These are phyloP conservation scores for Termitomyces sp. DNA, from an alignment of 768 basidiomycete species.

Conservation along the genomic window DNA sequence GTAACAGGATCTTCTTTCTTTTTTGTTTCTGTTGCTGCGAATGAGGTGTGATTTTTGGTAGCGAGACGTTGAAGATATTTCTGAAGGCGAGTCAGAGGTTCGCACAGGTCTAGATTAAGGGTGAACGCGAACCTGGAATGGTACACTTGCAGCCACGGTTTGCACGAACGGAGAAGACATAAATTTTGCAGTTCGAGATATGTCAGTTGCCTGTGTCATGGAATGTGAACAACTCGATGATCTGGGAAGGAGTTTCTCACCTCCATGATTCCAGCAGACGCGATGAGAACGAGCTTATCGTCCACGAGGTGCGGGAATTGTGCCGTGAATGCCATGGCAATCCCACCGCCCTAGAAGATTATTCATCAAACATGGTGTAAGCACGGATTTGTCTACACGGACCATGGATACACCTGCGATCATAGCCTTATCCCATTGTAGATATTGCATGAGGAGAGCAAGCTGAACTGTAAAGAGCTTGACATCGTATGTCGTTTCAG, in stretches of 20 bases:
- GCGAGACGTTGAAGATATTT: conserved; percentile 52
- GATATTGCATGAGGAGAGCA: conserved; percentile 78
- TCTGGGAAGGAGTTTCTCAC: conserved; percentile 26
- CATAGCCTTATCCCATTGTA: conserved; percentile 65
- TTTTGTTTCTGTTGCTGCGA: conserved; percentile 11
- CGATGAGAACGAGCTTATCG: conserved; percentile 61
- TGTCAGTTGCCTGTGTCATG: conserved; percentile 49
- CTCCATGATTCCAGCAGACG: conserved; percentile 69
- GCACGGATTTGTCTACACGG: conserved; percentile 14
- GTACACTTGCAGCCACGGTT: conserved; percentile 55
- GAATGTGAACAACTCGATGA: not conserved
- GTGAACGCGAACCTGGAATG: conserved; percentile 48
- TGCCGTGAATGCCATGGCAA: conserved; percentile 67
- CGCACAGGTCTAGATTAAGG: not conserved
- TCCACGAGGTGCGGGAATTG: conserved; percentile 72
- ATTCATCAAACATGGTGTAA: conserved; percentile 4
- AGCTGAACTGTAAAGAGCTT: conserved; percentile 71
- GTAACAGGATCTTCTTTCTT: conserved; percentile 33
- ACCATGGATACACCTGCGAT: conserved; percentile 80
- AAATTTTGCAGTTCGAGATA: conserved; percentile 72
- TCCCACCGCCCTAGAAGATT: conserved; percentile 61
- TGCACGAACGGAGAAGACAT: conserved; percentile 79
- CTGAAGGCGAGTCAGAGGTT: conserved; percentile 22
- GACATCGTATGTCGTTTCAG: conserved; percentile 62
- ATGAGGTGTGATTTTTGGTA: conserved; percentile 27